phyloP scores from a whole-genome alignment of 768 basidiomycete genomes.

The Mycena leptocephala region DNA sequence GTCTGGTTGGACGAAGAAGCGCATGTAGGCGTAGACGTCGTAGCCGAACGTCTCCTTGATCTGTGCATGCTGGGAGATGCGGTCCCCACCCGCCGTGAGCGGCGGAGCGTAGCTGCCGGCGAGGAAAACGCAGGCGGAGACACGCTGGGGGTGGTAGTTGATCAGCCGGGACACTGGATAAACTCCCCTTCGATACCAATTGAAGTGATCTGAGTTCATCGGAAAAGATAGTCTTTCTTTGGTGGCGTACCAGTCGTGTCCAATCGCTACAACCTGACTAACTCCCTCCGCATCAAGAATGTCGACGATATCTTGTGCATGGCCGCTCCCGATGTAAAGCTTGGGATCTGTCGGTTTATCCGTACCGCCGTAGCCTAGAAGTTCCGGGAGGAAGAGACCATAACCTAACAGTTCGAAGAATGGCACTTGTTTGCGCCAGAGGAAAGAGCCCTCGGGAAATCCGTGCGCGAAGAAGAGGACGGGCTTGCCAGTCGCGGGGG shows the following conservation, averaged over 20 bases:
- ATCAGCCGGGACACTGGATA: constrained; percentile 51
- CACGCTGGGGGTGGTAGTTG: constrained; percentile 55
- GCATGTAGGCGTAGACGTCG: constrained; percentile 19
- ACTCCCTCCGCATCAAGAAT: constrained; percentile 57
- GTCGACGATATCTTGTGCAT: constrained; percentile 58
- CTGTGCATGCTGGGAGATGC: constrained; percentile 32
- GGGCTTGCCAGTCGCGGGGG: too few species aligned
- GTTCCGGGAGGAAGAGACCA: constrained; percentile 64
- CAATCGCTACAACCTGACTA: constrained; percentile 53
- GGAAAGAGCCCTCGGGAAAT: too few species aligned
- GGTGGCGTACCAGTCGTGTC: constrained; percentile 55
- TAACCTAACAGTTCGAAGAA: constrained; percentile 57
- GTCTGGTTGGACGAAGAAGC: constrained; percentile 10
- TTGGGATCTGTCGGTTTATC: constrained; percentile 58
- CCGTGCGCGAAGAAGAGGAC: too few species aligned
- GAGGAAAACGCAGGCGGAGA: constrained; percentile 59
- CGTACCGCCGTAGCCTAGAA: constrained; percentile 69
- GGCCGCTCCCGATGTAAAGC: constrained; percentile 50
- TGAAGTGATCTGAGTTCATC: not conserved
- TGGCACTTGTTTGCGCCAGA: constrained; percentile 58
- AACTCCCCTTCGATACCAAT: constrained; percentile 52
- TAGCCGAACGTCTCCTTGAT: constrained; percentile 6
- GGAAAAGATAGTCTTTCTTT: not conserved
- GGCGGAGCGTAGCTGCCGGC: constrained; percentile 49
- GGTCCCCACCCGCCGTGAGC: not conserved